Evolutionary conservation across 163 green algal species (phyloP), one percentile per base, ranked within the genome.

Genomic region (Scenedesmus sp.): DNA sequence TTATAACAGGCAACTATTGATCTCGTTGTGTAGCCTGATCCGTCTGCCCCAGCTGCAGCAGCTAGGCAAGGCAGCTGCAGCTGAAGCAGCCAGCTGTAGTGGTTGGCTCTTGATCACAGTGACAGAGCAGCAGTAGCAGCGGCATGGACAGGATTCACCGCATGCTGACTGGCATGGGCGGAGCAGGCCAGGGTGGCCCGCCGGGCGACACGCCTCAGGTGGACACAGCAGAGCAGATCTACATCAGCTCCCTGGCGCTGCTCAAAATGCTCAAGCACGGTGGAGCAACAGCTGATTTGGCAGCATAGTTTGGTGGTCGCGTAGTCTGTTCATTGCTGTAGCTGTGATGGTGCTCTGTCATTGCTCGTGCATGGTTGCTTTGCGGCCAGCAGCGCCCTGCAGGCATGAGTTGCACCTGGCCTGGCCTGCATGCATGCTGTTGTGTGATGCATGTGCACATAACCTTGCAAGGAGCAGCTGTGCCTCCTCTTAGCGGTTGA

Each of bases 231-330:
- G 98, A 99, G 94, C 97, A 99, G 88, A 98, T 99, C 49, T 99
- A 99, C 94, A 99, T 99, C 84, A 99, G 96, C 3, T 99, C 97
- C 3, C 92, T 99, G 43, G 98, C 98, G 2, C 94, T 99, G 86
- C 92, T 99, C 0, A 99, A 99, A 92, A 99, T 99, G 98, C 94
- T 99, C 24, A 99, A 99, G 94, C 98, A 99, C 93, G 98, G 97
- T 98, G 85, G 72, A 84, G 93, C 33, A 33, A 56, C 22, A 76
- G 65, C 65, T 76, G 65, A 26, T 40, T 30, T 20, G 7, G 40
- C 3, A 40, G 4, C 3, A 0, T 1, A 40, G 65, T 1, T 26
- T 10, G 6, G 15, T 49, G 30, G 59, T 35, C 26, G 72, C 9
- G 59, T 9, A 30, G 30, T 76, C 30, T 40, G 7, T 40, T 26